Evolutionary conservation across 805 yeast genomes (phyloP).

Genomic region (Starmerella asiatica): DNA sequence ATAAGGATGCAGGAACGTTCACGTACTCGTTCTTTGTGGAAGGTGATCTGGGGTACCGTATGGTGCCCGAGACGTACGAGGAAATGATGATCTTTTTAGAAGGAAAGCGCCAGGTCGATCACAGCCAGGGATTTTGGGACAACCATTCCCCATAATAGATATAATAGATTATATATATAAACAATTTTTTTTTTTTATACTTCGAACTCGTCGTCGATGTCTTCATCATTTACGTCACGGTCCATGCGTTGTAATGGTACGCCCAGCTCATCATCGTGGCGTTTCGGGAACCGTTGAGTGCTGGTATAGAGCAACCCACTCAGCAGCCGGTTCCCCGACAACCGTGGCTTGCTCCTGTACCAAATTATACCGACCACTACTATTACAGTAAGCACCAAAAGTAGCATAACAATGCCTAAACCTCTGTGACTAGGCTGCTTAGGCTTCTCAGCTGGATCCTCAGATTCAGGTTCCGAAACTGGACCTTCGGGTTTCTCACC

Average conservation of each 20-base stretch:
- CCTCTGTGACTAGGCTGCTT: slow-evolving; percentile 28
- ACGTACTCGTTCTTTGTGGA: slow-evolving; percentile 73
- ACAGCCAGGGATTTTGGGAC: slow-evolving; percentile 40
- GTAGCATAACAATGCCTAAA: slow-evolving; percentile 29
- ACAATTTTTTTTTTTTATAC: slow-evolving; percentile 3
- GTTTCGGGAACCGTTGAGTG: too few species aligned
- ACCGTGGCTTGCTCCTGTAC: slow-evolving; percentile 16
- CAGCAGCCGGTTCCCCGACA: slow-evolving; percentile 13
- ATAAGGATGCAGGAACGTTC: slow-evolving; percentile 71
- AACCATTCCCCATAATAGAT: slow-evolving; percentile 4
- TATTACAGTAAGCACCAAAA: slow-evolving; percentile 24
- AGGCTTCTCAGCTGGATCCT: slow-evolving; percentile 14
- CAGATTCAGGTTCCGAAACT: slow-evolving; percentile 10
- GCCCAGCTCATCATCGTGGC: slow-evolving; percentile 11
- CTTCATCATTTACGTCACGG: slow-evolving; percentile 21
- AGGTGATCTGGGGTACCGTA: slow-evolving; percentile 37
- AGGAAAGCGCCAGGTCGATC: slow-evolving; percentile 80
- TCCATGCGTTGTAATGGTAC: slow-evolving; percentile 18
- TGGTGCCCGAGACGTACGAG: slow-evolving; percentile 72
- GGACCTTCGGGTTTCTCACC: slow-evolving; percentile 1
- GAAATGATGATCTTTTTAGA: slow-evolving; percentile 88
- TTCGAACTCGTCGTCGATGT: slow-evolving; percentile 17
- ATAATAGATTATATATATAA: not conserved
- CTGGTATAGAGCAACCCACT: slow-evolving; percentile 19
- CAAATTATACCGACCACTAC: slow-evolving; percentile 15